These are phyloP conservation scores for Xylariales sp. DNA, from an alignment of 2,329 filamentous ascomycete genomes.

Conservation along the genomic window DNA sequence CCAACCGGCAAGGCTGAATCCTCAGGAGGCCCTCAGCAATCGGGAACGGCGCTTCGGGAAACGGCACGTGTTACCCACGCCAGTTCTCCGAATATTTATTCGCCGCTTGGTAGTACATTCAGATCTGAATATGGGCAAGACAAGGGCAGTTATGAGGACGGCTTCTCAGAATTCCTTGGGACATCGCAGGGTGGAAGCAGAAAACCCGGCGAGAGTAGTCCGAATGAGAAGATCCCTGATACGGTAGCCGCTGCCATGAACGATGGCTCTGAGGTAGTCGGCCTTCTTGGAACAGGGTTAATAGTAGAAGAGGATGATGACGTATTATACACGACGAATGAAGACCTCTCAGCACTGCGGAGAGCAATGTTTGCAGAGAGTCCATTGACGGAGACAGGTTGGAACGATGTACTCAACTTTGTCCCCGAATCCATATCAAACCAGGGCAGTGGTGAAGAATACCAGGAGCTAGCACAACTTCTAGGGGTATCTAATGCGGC, in stretches of 20 bases:
- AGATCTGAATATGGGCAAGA: conserved; percentile 45
- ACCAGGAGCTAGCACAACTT: conserved; percentile 46
- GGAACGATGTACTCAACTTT: conserved; percentile 64
- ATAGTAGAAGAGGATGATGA: conserved; percentile 40
- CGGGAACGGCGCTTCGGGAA: conserved; percentile 34
- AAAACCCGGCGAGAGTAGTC: conserved; percentile 34
- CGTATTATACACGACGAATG: conserved; percentile 33
- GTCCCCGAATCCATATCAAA: conserved; percentile 57
- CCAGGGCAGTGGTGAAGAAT: conserved; percentile 26
- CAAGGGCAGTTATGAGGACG: conserved; percentile 47
- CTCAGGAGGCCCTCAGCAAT: conserved; percentile 25
- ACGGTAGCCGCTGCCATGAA: conserved; percentile 19
- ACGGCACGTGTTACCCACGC: conserved; percentile 32
- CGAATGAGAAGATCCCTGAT: conserved; percentile 35
- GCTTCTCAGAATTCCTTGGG: conserved; percentile 54
- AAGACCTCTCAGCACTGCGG: conserved; percentile 41
- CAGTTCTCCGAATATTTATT: conserved; percentile 6
- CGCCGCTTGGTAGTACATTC: conserved; percentile 41
- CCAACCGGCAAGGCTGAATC: conserved; percentile 42
- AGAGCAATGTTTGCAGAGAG: conserved; percentile 44
- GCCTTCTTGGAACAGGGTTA: conserved; percentile 43
- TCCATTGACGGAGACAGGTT: conserved; percentile 43
- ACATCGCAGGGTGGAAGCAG: background rate
- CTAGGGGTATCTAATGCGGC: conserved; percentile 55
- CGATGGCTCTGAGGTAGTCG: conserved; percentile 48